Percentiles rank a stretch among this genome's conserved stretches.
These are phyloP conservation scores for Proliferodiscus dingleyae DNA, from an alignment of 2,329 filamentous ascomycete genomes.

Conservation along the genomic window DNA sequence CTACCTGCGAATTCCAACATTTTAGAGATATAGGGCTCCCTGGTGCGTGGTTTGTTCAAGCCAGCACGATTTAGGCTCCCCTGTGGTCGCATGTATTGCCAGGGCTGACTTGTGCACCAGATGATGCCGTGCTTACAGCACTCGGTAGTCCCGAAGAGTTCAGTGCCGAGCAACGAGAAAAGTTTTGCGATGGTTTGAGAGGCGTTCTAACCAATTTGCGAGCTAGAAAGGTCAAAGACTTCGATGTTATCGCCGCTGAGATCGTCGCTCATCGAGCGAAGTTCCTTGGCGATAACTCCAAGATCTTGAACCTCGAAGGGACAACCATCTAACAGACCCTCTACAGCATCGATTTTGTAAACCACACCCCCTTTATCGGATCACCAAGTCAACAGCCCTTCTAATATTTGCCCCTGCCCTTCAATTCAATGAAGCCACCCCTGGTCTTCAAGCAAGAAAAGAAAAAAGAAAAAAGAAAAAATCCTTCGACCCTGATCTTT, in stretches of 20 bases:
- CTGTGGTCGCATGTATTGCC: constrained; percentile 31
- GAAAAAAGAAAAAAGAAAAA: too few relatives aligned
- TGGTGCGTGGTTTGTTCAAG: constrained; percentile 57
- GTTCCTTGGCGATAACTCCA: constrained; percentile 60
- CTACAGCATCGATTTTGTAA: constrained; percentile 22
- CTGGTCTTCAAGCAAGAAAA: not conserved
- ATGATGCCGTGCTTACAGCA: constrained; percentile 68
- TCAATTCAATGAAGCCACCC: not conserved
- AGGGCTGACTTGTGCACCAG: constrained; percentile 44
- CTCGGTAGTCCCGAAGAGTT: constrained; percentile 64
- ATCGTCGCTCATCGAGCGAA: constrained; percentile 63
- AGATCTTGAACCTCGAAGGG: constrained; percentile 53
- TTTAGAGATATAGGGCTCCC: constrained; percentile 66
- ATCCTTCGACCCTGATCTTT: too few relatives aligned
- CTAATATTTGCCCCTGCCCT: not conserved
- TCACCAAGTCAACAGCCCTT: not conserved
- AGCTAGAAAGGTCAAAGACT: constrained; percentile 57
- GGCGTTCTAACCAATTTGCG: constrained; percentile 57
- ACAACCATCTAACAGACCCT: constrained; percentile 21
- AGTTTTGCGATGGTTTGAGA: constrained; percentile 58
- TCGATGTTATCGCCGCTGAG: constrained; percentile 59
- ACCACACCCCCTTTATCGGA: constrained; percentile 9
- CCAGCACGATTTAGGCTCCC: constrained; percentile 20
- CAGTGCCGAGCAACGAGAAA: constrained; percentile 53
- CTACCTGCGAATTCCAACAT: constrained; percentile 73